phyloP scores from a whole-genome alignment of 495 filamentous ascomycete genomes.

The Podospora didyma region DNA sequence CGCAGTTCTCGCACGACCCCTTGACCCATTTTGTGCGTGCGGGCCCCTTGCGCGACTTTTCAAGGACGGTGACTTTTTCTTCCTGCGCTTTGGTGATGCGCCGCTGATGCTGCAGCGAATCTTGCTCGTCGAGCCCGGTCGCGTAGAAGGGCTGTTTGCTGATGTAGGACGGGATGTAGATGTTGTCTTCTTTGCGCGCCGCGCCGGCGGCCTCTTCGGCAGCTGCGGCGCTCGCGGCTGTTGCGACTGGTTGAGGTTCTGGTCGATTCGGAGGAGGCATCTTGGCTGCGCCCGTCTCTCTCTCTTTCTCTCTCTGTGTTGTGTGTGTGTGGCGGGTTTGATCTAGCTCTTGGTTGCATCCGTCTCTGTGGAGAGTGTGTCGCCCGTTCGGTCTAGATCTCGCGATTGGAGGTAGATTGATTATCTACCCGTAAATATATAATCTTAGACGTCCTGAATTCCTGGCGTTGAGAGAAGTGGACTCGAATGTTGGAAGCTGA shows the following conservation, averaged over 20 bases:
- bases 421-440: no score
- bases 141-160: slow-evolving; percentile 97
- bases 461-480: no score
- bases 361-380: no score
- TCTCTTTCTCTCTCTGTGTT: background rate
- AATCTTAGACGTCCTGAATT: no score
- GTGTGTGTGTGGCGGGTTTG: background rate
- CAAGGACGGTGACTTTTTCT: slow-evolving; percentile 57
- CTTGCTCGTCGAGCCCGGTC: slow-evolving; percentile 67
- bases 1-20: slow-evolving; percentile 97
- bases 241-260: slow-evolving; percentile 3
- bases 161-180: slow-evolving; percentile 98
- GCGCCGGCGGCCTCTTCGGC: slow-evolving; percentile 34
- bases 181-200: slow-evolving; percentile 79
- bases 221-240: background rate
- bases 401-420: no score
- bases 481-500: no score
- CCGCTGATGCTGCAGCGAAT: slow-evolving; percentile 97
- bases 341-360: no score
- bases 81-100: slow-evolving; percentile 54
- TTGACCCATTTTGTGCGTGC: slow-evolving; percentile 96
- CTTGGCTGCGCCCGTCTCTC: no score
- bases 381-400: no score
- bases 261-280: slow-evolving; percentile 16
- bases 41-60: slow-evolving; percentile 68